These are phyloP conservation scores for Boletus reticulatus DNA, from an alignment of 768 basidiomycete genomes.

Conservation along the genomic window DNA sequence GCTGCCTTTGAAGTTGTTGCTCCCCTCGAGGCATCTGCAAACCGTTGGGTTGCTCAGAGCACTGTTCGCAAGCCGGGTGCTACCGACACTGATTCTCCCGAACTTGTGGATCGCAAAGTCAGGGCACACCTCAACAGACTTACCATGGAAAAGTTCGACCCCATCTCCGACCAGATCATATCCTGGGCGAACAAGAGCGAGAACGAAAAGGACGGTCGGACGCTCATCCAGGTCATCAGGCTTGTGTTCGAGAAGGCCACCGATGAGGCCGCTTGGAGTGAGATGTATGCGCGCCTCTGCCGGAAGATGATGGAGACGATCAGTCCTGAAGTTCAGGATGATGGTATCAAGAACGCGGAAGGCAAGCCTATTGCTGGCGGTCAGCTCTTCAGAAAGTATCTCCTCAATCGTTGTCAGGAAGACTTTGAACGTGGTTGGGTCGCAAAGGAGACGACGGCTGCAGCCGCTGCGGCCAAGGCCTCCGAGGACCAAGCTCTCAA, in stretches of 20 bases:
- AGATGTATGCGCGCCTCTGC: conserved; percentile 96
- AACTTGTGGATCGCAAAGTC: conserved; percentile 91
- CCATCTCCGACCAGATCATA: conserved; percentile 94
- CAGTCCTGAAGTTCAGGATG: conserved; percentile 83
- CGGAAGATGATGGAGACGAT: conserved; percentile 95
- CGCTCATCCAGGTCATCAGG: conserved; percentile 93
- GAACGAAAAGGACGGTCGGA: conserved; percentile 90
- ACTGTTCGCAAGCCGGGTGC: conserved; percentile 40
- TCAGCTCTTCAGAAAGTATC: conserved; percentile 93
- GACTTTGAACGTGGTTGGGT: conserved; percentile 98
- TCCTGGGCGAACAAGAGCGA: conserved; percentile 92
- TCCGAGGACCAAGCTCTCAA: conserved; percentile 80
- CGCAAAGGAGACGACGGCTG: conserved; percentile 81
- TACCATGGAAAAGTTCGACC: conserved; percentile 95
- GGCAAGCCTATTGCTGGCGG: conserved; percentile 92
- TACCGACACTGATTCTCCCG: conserved; percentile 66
- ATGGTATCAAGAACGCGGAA: conserved; percentile 75
- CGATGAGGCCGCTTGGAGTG: conserved; percentile 92
- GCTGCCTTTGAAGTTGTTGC: conserved; percentile 60
- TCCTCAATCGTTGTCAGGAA: conserved; percentile 94
- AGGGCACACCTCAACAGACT: conserved; percentile 91
- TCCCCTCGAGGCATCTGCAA: conserved; percentile 75
- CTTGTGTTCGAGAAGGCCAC: conserved; percentile 98
- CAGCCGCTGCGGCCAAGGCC: conserved; percentile 82
- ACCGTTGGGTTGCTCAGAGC: conserved; percentile 70